These are phyloP conservation scores for Trifolium subterraneum DNA, from an alignment of 306 rosid species.

Conservation along the genomic window DNA sequence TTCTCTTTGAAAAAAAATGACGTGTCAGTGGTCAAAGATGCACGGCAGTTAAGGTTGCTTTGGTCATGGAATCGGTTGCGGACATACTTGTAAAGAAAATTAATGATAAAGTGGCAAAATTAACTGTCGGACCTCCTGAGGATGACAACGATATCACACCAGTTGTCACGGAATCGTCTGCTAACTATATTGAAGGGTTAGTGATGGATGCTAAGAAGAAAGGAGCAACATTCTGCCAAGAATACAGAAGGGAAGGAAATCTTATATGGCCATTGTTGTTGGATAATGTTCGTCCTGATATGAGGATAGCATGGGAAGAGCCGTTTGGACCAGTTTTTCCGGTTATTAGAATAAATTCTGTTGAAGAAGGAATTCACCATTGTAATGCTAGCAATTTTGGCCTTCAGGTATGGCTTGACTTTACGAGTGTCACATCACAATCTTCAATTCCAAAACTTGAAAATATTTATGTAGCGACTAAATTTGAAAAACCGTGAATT, in stretches of 20 bases:
- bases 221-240: conserved; percentile 87
- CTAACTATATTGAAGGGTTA: conserved; percentile 82
- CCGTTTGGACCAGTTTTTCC: conserved; percentile 92
- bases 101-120: conserved; percentile 66
- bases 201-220: conserved; percentile 76
- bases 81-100: conserved; percentile 76
- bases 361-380: conserved; percentile 93
- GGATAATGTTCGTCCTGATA: conserved; percentile 81
- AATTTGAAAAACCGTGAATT: too few species aligned
- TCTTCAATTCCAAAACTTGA: too few species aligned
- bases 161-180: conserved; percentile 77
- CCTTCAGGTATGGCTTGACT: conserved; percentile 49
- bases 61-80: conserved; percentile 81
- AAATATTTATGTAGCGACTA: too few species aligned
- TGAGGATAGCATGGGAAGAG: conserved; percentile 97
- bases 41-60: conserved; percentile 82
- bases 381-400: conserved; percentile 94
- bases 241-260: conserved; percentile 80
- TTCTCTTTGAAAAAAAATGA: too few species aligned
- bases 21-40: conserved; percentile 76
- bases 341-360: conserved; percentile 67
- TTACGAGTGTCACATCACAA: too few species aligned
- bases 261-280: conserved; percentile 87
- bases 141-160: conserved; percentile 77
- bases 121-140: conserved; percentile 79